Evolutionary conservation across 176 grass and related monocot species (phyloP).

Genomic region (Oryza australiensis): DNA sequence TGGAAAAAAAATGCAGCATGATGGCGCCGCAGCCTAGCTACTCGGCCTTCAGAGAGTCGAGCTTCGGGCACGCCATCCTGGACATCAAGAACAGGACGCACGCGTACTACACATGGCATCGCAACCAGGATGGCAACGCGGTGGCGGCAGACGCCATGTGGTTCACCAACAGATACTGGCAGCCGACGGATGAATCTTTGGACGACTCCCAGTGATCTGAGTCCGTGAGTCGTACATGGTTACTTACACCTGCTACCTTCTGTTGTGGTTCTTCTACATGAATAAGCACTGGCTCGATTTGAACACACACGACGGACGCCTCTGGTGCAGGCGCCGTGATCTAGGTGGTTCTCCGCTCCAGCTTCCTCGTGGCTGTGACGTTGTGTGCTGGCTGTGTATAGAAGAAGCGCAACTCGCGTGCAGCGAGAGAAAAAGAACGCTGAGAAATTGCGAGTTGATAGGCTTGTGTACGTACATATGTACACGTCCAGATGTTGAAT

Average conservation of each 20-base stretch:
- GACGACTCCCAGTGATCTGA: constrained; percentile 18
- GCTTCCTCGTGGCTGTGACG: not conserved
- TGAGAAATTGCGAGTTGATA: not conserved
- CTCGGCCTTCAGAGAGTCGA: constrained; percentile 94
- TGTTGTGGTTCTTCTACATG: not conserved
- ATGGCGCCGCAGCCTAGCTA: constrained; percentile 81
- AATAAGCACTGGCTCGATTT: constrained; percentile 2
- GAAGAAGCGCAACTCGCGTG: not conserved
- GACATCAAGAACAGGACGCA: constrained; percentile 93
- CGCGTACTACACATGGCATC: constrained; percentile 87
- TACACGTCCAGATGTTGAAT: not conserved
- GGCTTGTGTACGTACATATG: not conserved
- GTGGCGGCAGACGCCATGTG: constrained; percentile 72
- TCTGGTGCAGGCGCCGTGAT: not conserved
- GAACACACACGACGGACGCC: not conserved
- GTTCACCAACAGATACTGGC: constrained; percentile 81
- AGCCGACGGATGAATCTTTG: constrained; percentile 52
- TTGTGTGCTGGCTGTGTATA: too few species aligned
- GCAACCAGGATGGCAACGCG: constrained; percentile 72
- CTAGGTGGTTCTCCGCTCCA: not conserved
- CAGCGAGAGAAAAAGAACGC: not conserved
- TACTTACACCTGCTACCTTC: not conserved
- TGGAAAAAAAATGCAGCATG: constrained; percentile 52
- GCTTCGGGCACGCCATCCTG: constrained; percentile 89
- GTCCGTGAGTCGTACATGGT: not conserved